These are phyloP conservation scores for Zasmidium cellare DNA, from an alignment of 2,329 filamentous ascomycete species.

Conservation along the genomic window DNA sequence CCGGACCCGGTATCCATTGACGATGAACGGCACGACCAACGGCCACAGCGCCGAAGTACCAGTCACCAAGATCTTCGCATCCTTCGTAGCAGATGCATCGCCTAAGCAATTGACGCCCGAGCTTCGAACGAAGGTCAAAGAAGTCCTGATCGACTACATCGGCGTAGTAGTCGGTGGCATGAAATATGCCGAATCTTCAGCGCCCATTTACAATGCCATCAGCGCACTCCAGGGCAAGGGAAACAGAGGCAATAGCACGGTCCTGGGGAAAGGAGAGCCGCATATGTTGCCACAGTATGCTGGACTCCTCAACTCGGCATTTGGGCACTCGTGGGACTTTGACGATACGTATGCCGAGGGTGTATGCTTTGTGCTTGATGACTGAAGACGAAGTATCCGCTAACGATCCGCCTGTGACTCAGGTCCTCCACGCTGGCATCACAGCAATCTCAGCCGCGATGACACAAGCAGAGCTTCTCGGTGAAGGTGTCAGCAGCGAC, in stretches of 20 bases:
- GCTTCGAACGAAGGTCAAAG: constrained; percentile 29
- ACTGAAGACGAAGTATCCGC: not conserved
- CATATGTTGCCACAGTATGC: constrained; percentile 41
- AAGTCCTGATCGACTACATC: constrained; percentile 34
- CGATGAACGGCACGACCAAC: not conserved
- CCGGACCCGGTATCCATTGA: not conserved
- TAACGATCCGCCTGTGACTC: not conserved
- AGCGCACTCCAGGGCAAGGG: constrained; percentile 25
- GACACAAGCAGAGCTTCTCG: constrained; percentile 33
- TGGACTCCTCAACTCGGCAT: constrained; percentile 43
- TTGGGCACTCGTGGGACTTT: constrained; percentile 47
- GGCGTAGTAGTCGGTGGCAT: constrained; percentile 29
- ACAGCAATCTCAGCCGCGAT: constrained; percentile 42
- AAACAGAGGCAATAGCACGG: constrained; percentile 30
- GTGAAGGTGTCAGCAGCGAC: constrained; percentile 16
- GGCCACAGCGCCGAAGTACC: not conserved
- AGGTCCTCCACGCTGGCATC: constrained; percentile 44
- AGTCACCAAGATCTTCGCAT: constrained; percentile 25
- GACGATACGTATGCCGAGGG: constrained; percentile 47
- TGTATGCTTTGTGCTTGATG: constrained; percentile 2
- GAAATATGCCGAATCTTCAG: constrained; percentile 28
- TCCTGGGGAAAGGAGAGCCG: constrained; percentile 37
- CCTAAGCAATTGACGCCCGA: constrained; percentile 20
- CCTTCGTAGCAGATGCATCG: constrained; percentile 26
- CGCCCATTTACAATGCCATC: constrained; percentile 29